These are phyloP conservation scores for Coniferiporia weirii DNA, from an alignment of 1,284 basidiomycete species.

Conservation along the genomic window DNA sequence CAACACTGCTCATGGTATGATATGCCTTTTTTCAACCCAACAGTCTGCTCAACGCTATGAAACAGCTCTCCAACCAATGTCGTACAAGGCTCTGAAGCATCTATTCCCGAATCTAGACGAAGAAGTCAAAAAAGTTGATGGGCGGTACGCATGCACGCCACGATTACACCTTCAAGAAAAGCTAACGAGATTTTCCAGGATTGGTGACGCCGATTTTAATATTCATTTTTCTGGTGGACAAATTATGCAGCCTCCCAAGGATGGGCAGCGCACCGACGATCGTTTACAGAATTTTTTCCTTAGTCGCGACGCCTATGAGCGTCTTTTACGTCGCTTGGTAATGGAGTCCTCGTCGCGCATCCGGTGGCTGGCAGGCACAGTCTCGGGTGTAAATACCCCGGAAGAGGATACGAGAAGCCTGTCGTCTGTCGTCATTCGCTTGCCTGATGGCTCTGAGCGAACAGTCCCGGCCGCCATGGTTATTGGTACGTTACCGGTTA, in stretches of 20 bases:
- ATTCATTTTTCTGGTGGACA: conserved; percentile 4
- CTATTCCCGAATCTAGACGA: conserved; percentile 16
- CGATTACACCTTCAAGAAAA: neutral
- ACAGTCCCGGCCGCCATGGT: conserved; percentile 11
- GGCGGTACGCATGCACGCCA: conserved; percentile 7
- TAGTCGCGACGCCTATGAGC: conserved; percentile 13
- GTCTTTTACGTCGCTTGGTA: conserved; percentile 9
- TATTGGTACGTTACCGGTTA: conserved; percentile 5
- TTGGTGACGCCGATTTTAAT: conserved; percentile 4
- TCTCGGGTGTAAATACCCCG: neutral
- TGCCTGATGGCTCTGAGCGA: conserved; percentile 4
- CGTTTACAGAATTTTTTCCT: conserved; percentile 4
- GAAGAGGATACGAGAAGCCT: neutral
- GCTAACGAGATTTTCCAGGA: neutral
- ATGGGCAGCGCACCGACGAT: neutral
- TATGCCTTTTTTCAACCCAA: neutral
- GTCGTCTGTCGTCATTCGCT: conserved; percentile 6
- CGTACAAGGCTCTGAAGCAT: conserved; percentile 4
- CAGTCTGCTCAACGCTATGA: neutral
- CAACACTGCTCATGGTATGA: conserved; percentile 8
- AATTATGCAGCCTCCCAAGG: conserved; percentile 1
- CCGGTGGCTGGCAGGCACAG: conserved; percentile 13
- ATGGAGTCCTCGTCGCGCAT: conserved; percentile 7
- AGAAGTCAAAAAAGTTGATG: conserved; percentile 16
- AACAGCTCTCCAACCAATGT: conserved; percentile 7